Evolutionary conservation across 371 early-diverging fungal species (phyloP).

Genomic region (Mortierella sp.): DNA sequence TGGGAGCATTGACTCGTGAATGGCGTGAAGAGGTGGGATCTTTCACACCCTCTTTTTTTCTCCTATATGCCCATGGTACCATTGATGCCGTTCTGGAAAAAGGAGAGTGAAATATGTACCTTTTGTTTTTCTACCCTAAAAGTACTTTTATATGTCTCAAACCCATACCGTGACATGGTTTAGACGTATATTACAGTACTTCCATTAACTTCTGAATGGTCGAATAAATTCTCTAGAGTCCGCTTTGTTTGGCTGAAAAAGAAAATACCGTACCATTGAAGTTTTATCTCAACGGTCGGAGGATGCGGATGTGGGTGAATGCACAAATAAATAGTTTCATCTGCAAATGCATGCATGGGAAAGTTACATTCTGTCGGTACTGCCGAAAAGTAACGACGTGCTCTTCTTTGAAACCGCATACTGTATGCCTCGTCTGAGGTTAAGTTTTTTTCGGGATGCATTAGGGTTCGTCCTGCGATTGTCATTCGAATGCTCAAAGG

Average conservation of each 20-base stretch:
- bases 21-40: background rate
- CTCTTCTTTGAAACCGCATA: background rate
- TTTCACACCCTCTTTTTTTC: background rate
- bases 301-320: too few relatives aligned
- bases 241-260: background rate
- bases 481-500: background rate
- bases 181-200: background rate
- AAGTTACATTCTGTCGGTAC: background rate
- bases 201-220: background rate
- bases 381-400: background rate
- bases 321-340: background rate
- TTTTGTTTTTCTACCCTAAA: background rate
- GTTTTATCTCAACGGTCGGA: too few relatives aligned
- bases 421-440: background rate
- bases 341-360: slow-evolving; percentile 7
- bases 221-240: too few relatives aligned
- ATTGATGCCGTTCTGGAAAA: background rate
- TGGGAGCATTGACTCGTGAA: background rate
- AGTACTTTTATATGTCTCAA: background rate
- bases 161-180: background rate
- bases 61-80: background rate
- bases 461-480: background rate
- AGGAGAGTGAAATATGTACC: background rate
- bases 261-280: background rate
- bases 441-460: background rate